phyloP scores from a whole-genome alignment of 2,329 filamentous ascomycete genomes.

The Cladophialophora chaetospira region DNA sequence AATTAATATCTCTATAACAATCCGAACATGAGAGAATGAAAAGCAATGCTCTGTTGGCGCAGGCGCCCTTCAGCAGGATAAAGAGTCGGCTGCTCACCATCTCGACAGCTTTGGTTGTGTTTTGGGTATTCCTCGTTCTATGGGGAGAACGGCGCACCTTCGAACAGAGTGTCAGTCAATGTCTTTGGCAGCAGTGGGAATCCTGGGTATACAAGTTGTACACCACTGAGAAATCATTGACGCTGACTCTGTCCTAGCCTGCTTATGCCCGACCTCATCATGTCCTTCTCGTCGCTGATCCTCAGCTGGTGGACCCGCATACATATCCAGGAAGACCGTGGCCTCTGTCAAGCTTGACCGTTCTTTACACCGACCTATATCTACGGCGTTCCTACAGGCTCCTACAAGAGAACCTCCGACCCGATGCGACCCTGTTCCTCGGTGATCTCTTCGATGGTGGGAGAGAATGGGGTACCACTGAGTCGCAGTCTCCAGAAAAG shows the following conservation, averaged over 20 bases:
- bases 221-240: not conserved
- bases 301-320: constrained; percentile 88
- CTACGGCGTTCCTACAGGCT: constrained; percentile 78
- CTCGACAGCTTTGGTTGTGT: constrained; percentile 56
- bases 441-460: constrained; percentile 96
- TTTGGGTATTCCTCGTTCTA: constrained; percentile 78
- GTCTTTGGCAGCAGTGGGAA: constrained; percentile 87
- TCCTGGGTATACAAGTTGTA: constrained; percentile 66
- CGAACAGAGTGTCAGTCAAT: constrained; percentile 67
- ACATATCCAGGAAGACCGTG: constrained; percentile 86
- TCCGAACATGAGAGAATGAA: constrained; percentile 20
- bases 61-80: constrained; percentile 11
- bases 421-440: constrained; percentile 86
- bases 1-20: not conserved
- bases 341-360: constrained; percentile 67
- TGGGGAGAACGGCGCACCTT: constrained; percentile 86
- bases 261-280: constrained; percentile 76
- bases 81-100: constrained; percentile 22
- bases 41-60: constrained; percentile 12
- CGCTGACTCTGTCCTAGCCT: constrained; percentile 59
- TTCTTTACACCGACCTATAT: constrained; percentile 84
- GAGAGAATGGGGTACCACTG: constrained; percentile 82
- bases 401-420: constrained; percentile 73
- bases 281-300: constrained; percentile 82
- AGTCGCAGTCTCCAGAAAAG: constrained; percentile 61